These are phyloP conservation scores for Phytophthora podocarpi DNA, from an alignment of 352 stramenopile species.

Conservation along the genomic window DNA sequence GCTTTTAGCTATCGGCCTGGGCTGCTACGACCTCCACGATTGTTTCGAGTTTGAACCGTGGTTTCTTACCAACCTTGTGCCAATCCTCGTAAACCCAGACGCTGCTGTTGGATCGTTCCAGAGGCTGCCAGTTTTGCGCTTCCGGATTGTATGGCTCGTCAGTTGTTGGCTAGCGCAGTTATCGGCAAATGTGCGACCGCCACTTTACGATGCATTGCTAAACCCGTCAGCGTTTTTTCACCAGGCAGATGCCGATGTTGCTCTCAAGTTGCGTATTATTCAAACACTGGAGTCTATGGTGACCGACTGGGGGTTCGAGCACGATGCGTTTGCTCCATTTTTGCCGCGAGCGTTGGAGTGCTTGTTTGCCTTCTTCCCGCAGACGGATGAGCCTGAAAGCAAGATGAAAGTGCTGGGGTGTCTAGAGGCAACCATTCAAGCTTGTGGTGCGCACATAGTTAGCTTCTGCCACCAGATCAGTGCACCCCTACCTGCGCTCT, in stretches of 20 bases:
- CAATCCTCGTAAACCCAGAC: slow-evolving; percentile 53
- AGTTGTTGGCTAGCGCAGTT: slow-evolving; percentile 88
- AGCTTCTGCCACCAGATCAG: slow-evolving; percentile 69
- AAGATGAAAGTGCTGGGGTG: slow-evolving; percentile 83
- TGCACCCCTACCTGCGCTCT: slow-evolving; percentile 70
- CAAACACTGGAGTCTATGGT: slow-evolving; percentile 84
- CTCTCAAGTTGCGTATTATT: slow-evolving; percentile 74
- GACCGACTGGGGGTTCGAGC: slow-evolving; percentile 82
- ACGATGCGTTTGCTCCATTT: slow-evolving; percentile 73
- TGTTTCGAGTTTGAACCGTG: slow-evolving; percentile 89
- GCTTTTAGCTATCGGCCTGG: slow-evolving; percentile 78
- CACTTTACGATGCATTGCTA: slow-evolving; percentile 81
- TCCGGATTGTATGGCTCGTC: slow-evolving; percentile 86
- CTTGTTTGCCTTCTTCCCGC: slow-evolving; percentile 73
- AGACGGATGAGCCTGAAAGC: slow-evolving; percentile 66
- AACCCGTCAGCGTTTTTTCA: slow-evolving; percentile 45
- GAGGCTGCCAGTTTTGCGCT: slow-evolving; percentile 69
- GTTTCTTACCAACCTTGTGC: slow-evolving; percentile 78
- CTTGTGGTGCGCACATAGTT: slow-evolving; percentile 55
- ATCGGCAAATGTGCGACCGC: slow-evolving; percentile 62
- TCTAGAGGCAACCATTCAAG: slow-evolving; percentile 74
- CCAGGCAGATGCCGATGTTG: slow-evolving; percentile 45
- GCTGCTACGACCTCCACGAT: slow-evolving; percentile 88
- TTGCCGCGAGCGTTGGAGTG: slow-evolving; percentile 60
- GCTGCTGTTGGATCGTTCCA: slow-evolving; percentile 41